A percentile compares a stretch with the other conserved stretches of the same genome.
Evolutionary conservation across 2,329 filamentous ascomycete species (phyloP).

Genomic region (Penicillium paneum): DNA sequence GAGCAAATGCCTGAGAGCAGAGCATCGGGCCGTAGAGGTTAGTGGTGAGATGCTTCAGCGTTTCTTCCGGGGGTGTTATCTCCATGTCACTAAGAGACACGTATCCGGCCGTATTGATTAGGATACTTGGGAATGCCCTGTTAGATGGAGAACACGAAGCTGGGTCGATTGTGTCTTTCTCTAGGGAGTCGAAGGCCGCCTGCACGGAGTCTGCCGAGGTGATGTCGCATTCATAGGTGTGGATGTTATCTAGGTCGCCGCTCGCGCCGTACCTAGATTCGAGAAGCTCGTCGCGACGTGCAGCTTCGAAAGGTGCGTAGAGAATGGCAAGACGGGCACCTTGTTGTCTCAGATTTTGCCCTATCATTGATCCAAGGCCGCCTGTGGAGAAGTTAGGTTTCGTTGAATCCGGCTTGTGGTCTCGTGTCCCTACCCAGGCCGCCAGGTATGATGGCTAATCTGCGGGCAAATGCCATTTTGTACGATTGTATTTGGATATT

Average conservation of each 20-base stretch:
- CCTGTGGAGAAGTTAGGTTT: constrained; percentile 21
- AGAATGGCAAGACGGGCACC: constrained; percentile 46
- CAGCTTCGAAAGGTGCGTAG: constrained; percentile 48
- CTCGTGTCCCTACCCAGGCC: constrained; percentile 37
- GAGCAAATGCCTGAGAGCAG: constrained; percentile 47
- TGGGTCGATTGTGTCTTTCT: constrained; percentile 23
- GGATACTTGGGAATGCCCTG: constrained; percentile 37
- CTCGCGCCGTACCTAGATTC: constrained; percentile 33
- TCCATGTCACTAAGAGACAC: constrained; percentile 47
- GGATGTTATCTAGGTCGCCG: constrained; percentile 25
- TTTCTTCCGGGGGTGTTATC: constrained; percentile 43
- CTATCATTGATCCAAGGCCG: constrained; percentile 46
- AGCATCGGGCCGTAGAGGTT: constrained; percentile 48
- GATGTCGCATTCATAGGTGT: constrained; percentile 47
- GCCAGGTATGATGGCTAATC: constrained; percentile 45
- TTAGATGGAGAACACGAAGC: constrained; percentile 15
- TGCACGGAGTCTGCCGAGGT: constrained; percentile 48
- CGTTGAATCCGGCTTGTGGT: neutral
- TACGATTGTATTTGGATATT: no score
- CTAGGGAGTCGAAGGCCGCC: constrained; percentile 40
- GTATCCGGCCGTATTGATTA: constrained; percentile 46
- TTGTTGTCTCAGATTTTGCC: constrained; percentile 40
- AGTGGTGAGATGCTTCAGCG: constrained; percentile 43
- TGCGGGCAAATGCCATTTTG: constrained; percentile 36
- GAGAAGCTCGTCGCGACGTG: constrained; percentile 38